Base-by-base conservation (phyloP, 192 early-diverging fungal species). In the Lobosporangium transversale region DNA sequence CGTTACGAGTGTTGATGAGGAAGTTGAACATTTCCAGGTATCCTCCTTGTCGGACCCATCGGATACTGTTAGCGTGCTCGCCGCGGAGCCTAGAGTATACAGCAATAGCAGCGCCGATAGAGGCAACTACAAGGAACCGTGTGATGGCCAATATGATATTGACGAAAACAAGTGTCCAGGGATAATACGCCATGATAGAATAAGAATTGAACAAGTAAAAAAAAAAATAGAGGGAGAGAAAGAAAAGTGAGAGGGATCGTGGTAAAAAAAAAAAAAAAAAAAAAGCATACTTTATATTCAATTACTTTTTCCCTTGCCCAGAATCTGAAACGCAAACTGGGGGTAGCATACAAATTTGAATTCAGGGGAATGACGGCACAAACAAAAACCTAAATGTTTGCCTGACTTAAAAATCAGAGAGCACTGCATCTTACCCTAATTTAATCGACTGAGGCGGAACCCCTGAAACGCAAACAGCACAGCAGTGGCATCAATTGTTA, bases 31-130 rank as follows among this genome's bases (percentile, higher is more conserved):
- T 54, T 32, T 54, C 53, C 30, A 54, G 5, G 17, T 35, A 54
- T 31, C 53, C 53, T 20, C 53, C 53, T 32, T 54, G 31, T 31
- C 53, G 24, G 12, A 36, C 30, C 53, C 53, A 54, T 31, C 53
- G 29, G 20, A 54, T 54, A 36, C 53, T 54, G 32, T 36, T 54
- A 17, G 53, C 29, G n/a, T 54, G 32, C 32, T 36, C 53, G 17
- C 53, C 31, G 21, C 53, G 31, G 21, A 35, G 53, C 21, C 53
- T 54, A 9, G 53, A 54, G 21, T 35, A 54, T 31, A 54, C 35
- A 4, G 53, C 29, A 9, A 54, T 29, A 18, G 24, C 29, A 18
- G 53, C 32, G 17, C 53, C 53, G 29, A 54, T 20, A 20, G 31
- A 14, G 4, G 31, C 32, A 24, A 54, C 53, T 2, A 54, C 31